Conservation (phyloP, 805 yeast genomes). For the Candida alai region DNA sequence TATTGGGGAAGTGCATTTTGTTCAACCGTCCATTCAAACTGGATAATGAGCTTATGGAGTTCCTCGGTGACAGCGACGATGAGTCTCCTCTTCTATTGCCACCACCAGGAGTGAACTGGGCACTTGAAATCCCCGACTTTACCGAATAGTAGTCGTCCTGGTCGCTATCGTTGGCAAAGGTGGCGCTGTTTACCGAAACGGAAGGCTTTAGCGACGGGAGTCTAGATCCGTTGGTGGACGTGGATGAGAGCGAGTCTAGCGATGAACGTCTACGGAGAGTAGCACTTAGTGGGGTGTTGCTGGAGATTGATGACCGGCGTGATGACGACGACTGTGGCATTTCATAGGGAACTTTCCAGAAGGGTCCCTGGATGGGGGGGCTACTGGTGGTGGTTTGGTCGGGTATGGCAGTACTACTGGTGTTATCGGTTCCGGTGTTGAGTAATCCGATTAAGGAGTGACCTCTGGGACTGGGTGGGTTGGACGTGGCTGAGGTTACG, state of each 20-base stretch:
- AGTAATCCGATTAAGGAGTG: conserved; percentile 7
- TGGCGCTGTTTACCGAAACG: conserved; percentile 18
- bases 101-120: neutral
- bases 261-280: conserved; percentile 39
- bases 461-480: conserved; percentile 17
- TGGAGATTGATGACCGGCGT: conserved; percentile 7
- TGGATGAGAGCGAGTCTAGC: conserved; percentile 48
- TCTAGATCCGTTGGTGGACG: conserved; percentile 37
- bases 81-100: conserved; percentile 15
- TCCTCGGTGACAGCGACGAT: conserved; percentile 26
- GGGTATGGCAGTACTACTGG: too few relatives aligned
- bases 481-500: conserved; percentile 6
- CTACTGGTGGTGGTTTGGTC: conserved; percentile 14
- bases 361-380: conserved; percentile 41
- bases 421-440: conserved; percentile 3
- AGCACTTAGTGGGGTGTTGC: conserved; percentile 1
- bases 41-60: conserved; percentile 28
- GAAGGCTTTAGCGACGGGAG: conserved; percentile 28
- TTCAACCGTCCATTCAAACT: conserved; percentile 29
- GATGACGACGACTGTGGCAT: conserved; percentile 35
- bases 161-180: conserved; percentile 29
- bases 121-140: conserved; percentile 10
- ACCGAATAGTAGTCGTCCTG: conserved; percentile 31
- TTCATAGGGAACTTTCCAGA: conserved; percentile 63
- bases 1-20: conserved; percentile 10